These are phyloP conservation scores for Ulota crispa DNA, from an alignment of 225 moss, liverwort and hornwort genomes.

Conservation along the genomic window DNA sequence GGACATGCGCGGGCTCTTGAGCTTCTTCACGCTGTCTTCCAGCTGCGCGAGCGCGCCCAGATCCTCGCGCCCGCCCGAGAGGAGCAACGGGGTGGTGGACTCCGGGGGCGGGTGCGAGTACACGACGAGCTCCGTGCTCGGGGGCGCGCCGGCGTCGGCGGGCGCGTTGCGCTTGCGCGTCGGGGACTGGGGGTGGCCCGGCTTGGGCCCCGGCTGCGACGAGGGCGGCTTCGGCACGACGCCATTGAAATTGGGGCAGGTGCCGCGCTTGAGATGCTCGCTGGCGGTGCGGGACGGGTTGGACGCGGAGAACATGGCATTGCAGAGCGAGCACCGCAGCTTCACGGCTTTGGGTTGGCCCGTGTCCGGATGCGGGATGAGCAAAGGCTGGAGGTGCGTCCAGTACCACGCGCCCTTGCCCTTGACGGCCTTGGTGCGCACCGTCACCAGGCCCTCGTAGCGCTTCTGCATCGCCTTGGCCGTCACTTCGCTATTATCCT, in stretches of 20 bases:
- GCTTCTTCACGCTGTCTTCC: conserved; percentile 87
- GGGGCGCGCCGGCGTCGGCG: conserved; percentile 40
- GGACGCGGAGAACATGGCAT: conserved; percentile 94
- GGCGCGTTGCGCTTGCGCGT: conserved; percentile 66
- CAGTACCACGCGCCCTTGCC: conserved; percentile 97
- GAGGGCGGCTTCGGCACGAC: conserved; percentile 69
- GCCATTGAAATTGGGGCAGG: conserved; percentile 93
- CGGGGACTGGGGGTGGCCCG: conserved; percentile 25
- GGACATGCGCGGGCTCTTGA: conserved; percentile 70
- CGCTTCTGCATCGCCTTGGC: conserved; percentile 89
- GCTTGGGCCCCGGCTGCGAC: conserved; percentile 61
- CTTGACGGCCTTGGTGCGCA: conserved; percentile 91
- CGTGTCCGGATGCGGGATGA: conserved; percentile 73
- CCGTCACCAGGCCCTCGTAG: conserved; percentile 83
- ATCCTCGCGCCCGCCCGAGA: conserved; percentile 89
- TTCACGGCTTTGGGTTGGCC: conserved; percentile 88
- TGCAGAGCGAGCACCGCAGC: conserved; percentile 88
- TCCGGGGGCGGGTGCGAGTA: conserved; percentile 23
- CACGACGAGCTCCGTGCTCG: conserved; percentile 63
- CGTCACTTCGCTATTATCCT: conserved; percentile 51
- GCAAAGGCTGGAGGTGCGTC: conserved; percentile 78
- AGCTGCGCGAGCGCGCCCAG: conserved; percentile 71
- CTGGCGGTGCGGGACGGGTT: conserved; percentile 93
- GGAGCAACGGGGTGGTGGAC: conserved; percentile 41
- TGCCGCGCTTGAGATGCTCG: conserved; percentile 89